Evolutionary conservation across 176 grass and related monocot species (phyloP).

Genomic region (Stipa capillata): DNA sequence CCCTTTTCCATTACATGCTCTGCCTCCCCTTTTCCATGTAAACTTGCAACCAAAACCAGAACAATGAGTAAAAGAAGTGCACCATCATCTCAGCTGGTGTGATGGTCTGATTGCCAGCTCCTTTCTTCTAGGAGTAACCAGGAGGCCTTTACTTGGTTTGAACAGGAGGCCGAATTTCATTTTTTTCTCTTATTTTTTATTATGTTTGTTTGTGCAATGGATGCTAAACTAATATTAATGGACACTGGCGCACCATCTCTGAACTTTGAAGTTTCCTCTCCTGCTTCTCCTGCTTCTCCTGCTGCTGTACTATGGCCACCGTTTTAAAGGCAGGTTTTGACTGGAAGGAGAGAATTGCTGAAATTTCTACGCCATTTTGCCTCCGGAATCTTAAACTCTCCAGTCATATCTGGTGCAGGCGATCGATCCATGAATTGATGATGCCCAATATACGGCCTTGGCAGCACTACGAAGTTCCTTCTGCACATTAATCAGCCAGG

Average conservation of each 20-base stretch:
- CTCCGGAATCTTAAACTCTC: neutral
- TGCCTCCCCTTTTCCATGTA: neutral
- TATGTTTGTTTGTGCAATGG: neutral
- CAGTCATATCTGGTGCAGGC: neutral
- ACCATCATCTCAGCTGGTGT: no score
- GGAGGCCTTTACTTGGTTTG: neutral
- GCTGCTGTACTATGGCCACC: neutral
- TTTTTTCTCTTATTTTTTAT: neutral
- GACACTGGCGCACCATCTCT: neutral
- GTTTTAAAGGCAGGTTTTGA: neutral
- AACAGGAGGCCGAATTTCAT: neutral
- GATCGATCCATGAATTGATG: neutral
- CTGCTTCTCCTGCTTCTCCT: no score
- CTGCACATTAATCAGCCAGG: neutral
- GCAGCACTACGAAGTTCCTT: neutral
- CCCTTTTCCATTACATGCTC: slow-evolving; percentile 7
- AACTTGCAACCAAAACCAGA: slow-evolving; percentile 12
- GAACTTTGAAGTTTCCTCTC: neutral
- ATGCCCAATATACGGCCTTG: neutral
- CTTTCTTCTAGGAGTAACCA: neutral
- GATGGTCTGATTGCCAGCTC: neutral
- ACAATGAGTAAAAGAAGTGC: no score
- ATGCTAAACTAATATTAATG: neutral
- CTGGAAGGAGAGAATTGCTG: no score
- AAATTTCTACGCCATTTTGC: no score